phyloP scores from a whole-genome alignment of 2,329 filamentous ascomycete genomes.

The Fusarium sp. region DNA sequence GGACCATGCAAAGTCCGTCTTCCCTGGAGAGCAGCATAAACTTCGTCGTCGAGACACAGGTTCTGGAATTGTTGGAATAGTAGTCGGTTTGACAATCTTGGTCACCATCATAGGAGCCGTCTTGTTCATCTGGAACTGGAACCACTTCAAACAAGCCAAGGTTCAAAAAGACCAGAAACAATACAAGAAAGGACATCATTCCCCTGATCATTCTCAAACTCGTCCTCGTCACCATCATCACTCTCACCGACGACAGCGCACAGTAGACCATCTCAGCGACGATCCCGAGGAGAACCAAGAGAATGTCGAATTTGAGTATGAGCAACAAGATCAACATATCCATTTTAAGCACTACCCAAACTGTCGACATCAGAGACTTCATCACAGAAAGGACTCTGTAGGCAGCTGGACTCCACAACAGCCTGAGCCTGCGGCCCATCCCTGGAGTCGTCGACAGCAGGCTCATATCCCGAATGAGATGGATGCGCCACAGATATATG shows the following conservation, averaged over 20 bases:
- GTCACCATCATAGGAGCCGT: conserved; percentile 7
- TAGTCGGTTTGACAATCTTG: conserved; percentile 25
- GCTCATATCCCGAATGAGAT: conserved; percentile 33
- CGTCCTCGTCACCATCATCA: background rate
- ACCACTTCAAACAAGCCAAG: background rate
- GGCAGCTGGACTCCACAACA: background rate
- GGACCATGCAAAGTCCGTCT: background rate
- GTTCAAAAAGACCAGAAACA: background rate
- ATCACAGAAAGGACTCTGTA: background rate
- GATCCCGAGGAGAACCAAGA: conserved; percentile 6
- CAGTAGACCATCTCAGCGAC: background rate
- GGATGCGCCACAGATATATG: conserved; percentile 45
- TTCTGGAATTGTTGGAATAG: conserved; percentile 20
- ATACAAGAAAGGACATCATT: background rate
- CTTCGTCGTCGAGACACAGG: conserved; percentile 22
- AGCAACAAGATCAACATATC: background rate
- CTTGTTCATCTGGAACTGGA: conserved; percentile 31
- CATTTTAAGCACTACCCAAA: background rate
- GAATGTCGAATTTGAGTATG: background rate
- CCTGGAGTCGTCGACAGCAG: background rate
- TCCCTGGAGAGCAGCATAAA: background rate
- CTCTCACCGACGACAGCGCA: background rate
- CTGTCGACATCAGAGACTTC: conserved; percentile 19
- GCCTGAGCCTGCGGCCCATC: conserved; percentile 8
- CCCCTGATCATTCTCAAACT: background rate